Percentiles rank a stretch among this genome's conserved stretches.
Conservation (phyloP, 2,329 filamentous ascomycete species). For the Ophiostoma novo-ulmi region DNA sequence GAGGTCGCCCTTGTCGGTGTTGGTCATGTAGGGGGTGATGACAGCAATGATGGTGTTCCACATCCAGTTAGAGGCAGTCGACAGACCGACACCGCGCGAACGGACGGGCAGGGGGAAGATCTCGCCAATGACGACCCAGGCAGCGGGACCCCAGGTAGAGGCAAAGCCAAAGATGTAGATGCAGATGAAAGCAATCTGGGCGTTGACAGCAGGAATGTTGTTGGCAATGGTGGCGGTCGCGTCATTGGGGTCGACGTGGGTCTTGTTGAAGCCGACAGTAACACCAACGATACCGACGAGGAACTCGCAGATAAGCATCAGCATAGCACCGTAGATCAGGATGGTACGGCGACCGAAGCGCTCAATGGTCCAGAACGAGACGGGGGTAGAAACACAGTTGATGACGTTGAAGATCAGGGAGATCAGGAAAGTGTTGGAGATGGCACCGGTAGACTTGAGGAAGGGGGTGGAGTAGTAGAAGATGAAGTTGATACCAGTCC, state of each 20-base stretch:
- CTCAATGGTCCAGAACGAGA: slow-evolving; percentile 86
- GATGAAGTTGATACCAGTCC: slow-evolving; percentile 84
- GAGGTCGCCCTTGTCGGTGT: slow-evolving; percentile 46
- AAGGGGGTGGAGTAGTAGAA: slow-evolving; percentile 84
- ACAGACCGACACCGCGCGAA: slow-evolving; percentile 78
- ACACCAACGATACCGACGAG: slow-evolving; percentile 73
- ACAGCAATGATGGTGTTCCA: slow-evolving; percentile 61
- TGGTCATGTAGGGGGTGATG: slow-evolving; percentile 59
- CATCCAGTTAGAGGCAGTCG: slow-evolving; percentile 86
- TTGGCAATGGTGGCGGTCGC: slow-evolving; percentile 40
- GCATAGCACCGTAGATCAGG: slow-evolving; percentile 70
- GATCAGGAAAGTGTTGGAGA: slow-evolving; percentile 74
- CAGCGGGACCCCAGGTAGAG: slow-evolving; percentile 77
- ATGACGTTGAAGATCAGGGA: slow-evolving; percentile 81
- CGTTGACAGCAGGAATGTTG: slow-evolving; percentile 55
- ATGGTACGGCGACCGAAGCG: slow-evolving; percentile 73
- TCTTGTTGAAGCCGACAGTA: slow-evolving; percentile 51
- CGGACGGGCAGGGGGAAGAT: slow-evolving; percentile 87
- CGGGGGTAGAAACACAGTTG: slow-evolving; percentile 77
- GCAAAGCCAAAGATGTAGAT: slow-evolving; percentile 94
- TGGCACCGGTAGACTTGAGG: slow-evolving; percentile 72
- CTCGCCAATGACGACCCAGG: slow-evolving; percentile 81
- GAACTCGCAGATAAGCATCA: slow-evolving; percentile 85
- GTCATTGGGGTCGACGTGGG: slow-evolving; percentile 43
- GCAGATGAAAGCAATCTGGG: slow-evolving; percentile 82